A percentile compares a stretch with the other conserved stretches of the same genome.
phyloP scores from a whole-genome alignment of 352 stramenopile genomes.

The Globisporangium cylindrosporum region DNA sequence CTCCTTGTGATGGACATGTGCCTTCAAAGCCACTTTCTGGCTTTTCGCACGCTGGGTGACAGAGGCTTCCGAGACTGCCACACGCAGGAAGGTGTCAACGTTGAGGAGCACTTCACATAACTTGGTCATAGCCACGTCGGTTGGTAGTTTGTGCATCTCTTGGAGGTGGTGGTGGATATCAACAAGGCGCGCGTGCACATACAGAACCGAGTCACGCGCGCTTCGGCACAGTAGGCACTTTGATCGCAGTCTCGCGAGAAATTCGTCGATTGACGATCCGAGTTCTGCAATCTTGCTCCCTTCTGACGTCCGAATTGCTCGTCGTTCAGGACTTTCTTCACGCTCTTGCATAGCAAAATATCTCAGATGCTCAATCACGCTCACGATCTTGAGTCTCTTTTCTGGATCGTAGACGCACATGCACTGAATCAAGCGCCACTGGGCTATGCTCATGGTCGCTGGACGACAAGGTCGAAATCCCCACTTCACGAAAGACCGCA shows the following conservation, averaged over 20 bases:
- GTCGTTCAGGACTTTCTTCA: background rate
- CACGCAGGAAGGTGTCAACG: constrained; percentile 10
- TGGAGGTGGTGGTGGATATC: constrained; percentile 12
- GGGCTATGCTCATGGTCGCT: background rate
- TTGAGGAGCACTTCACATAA: constrained; percentile 10
- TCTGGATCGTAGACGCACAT: constrained; percentile 9
- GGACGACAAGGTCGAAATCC: constrained; percentile 6
- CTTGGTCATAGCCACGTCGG: constrained; percentile 12
- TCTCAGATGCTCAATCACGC: constrained; percentile 6
- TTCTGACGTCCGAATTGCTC: background rate
- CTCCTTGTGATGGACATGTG: constrained; percentile 12
- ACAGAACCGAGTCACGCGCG: constrained; percentile 5
- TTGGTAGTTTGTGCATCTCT: constrained; percentile 10
- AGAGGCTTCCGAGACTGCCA: constrained; percentile 11
- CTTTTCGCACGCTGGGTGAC: constrained; percentile 1
- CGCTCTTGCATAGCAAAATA: background rate
- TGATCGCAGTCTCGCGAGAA: constrained; percentile 5
- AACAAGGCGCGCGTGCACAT: constrained; percentile 10
- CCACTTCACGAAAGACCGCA: constrained; percentile 9
- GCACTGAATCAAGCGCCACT: constrained; percentile 11
- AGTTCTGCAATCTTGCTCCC: background rate
- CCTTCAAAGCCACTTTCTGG: constrained; percentile 8
- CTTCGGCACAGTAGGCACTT: constrained; percentile 11
- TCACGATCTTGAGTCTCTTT: constrained; percentile 9
- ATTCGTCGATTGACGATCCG: constrained; percentile 2